Conservation (phyloP, 352 stramenopile species). For the Nothophytophthora sp. region DNA sequence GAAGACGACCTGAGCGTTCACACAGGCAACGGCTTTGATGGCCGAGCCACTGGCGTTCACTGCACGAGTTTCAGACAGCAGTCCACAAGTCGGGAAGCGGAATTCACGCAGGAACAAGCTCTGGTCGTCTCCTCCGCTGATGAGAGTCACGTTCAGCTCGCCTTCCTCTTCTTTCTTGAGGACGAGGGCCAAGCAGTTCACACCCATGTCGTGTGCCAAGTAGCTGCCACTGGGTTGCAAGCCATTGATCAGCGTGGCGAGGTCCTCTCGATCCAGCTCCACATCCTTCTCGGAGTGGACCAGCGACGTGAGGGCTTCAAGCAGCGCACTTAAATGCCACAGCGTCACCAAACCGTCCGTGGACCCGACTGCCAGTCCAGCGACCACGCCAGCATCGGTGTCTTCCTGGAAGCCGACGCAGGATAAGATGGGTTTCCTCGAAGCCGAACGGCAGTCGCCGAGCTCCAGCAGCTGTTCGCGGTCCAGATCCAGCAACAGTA, state of each 20-base stretch:
- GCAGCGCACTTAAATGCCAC: constrained; percentile 53
- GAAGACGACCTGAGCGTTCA: constrained; percentile 45
- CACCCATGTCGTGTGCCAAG: constrained; percentile 83
- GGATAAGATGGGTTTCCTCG: constrained; percentile 82
- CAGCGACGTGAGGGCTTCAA: constrained; percentile 20
- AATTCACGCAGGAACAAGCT: constrained; percentile 54
- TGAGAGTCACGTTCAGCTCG: constrained; percentile 43
- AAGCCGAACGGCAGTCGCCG: constrained; percentile 50
- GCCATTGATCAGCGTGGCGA: constrained; percentile 29
- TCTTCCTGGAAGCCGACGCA: constrained; percentile 49
- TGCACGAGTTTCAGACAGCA: constrained; percentile 29
- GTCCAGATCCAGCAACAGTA: constrained; percentile 61
- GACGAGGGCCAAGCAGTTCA: constrained; percentile 62
- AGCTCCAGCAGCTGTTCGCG: constrained; percentile 34
- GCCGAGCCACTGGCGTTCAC: constrained; percentile 82
- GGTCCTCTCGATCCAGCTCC: constrained; percentile 6
- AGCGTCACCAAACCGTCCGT: constrained; percentile 83
- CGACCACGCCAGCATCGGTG: constrained; percentile 9
- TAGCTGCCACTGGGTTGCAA: constrained; percentile 52
- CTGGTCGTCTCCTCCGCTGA: constrained; percentile 86
- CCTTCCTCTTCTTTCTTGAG: constrained; percentile 13
- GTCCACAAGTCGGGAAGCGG: constrained; percentile 28
- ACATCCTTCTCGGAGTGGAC: constrained; percentile 12
- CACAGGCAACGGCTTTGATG: constrained; percentile 66
- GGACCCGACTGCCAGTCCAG: constrained; percentile 70